Percentiles rank a stretch among this genome's conserved stretches.
Evolutionary conservation across 345 rosid genomes (phyloP).

Genomic region (Crucihimalaya himalaica): DNA sequence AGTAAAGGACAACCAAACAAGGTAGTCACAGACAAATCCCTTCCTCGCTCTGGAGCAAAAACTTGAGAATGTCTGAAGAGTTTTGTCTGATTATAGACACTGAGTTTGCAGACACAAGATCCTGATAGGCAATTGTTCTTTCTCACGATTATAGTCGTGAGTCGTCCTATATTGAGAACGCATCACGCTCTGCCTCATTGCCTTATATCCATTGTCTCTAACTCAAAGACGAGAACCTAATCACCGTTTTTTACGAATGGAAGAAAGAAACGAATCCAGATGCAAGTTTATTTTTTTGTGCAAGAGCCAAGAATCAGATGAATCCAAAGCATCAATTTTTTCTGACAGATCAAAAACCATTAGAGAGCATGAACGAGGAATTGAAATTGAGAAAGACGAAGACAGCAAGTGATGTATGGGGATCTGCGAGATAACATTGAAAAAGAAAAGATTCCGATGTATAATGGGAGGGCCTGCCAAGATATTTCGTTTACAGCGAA

Average conservation of each 20-base stretch:
- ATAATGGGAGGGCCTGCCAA: not conserved
- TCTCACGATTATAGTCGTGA: slow-evolving; percentile 77
- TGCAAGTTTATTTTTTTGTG: not conserved
- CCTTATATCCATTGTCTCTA: slow-evolving; percentile 77
- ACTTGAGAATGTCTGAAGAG: slow-evolving; percentile 44
- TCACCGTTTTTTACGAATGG: not conserved
- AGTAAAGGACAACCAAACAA: slow-evolving; percentile 72
- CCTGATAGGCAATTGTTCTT: slow-evolving; percentile 75
- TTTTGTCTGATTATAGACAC: slow-evolving; percentile 54
- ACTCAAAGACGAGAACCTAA: slow-evolving; percentile 13
- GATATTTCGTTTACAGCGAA: slow-evolving; percentile 12
- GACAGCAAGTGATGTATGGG: slow-evolving; percentile 17
- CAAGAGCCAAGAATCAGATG: not conserved
- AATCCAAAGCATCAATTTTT: not conserved
- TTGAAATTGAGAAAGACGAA: slow-evolving; percentile 15
- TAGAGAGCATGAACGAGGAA: not conserved
- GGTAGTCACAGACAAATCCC: slow-evolving; percentile 46
- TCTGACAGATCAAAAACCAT: not conserved
- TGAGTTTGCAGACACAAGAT: slow-evolving; percentile 76
- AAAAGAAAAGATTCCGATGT: not conserved
- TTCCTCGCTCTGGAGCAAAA: slow-evolving; percentile 45
- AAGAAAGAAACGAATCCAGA: not conserved
- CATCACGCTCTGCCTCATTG: slow-evolving; percentile 76
- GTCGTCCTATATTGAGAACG: slow-evolving; percentile 81
- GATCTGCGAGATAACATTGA: slow-evolving; percentile 11